Conservation (phyloP, 1,139 yeast species). For the Candida dubliniensis region DNA sequence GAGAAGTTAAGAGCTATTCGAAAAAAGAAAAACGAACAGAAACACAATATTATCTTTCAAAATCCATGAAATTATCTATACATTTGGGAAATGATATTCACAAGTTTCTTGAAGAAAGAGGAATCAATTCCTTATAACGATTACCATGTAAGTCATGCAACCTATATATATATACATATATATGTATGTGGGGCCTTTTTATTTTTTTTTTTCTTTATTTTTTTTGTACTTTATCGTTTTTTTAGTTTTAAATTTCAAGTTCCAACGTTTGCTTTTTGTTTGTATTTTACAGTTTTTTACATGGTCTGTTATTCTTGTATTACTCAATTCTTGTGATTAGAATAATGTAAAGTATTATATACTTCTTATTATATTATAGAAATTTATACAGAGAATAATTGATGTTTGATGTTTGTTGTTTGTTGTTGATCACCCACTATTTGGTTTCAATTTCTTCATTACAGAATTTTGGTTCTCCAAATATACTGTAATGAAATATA, state of each 20-base stretch:
- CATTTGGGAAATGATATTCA: no score
- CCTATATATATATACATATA: not conserved
- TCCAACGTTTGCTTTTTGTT: no score
- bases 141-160: not conserved
- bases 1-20: no score
- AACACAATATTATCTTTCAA: no score
- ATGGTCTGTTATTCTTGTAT: no score
- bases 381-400: not conserved
- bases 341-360: no score
- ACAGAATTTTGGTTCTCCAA: slow-evolving; percentile 49
- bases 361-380: slow-evolving; percentile 3
- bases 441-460: slow-evolving; percentile 9
- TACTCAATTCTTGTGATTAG: not conserved
- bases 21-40: no score
- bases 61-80: no score
- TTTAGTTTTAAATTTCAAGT: no score
- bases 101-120: not conserved
- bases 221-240: not conserved
- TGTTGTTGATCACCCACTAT: not conserved
- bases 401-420: not conserved
- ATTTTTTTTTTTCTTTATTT: not conserved
- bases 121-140: not conserved
- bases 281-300: no score
- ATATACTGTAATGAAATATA: slow-evolving; percentile 48
- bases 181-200: not conserved